Percentiles rank a stretch among this genome's conserved stretches.
Evolutionary conservation across 768 basidiomycete genomes (phyloP).

Genomic region (Xanthoconium stramineum): DNA sequence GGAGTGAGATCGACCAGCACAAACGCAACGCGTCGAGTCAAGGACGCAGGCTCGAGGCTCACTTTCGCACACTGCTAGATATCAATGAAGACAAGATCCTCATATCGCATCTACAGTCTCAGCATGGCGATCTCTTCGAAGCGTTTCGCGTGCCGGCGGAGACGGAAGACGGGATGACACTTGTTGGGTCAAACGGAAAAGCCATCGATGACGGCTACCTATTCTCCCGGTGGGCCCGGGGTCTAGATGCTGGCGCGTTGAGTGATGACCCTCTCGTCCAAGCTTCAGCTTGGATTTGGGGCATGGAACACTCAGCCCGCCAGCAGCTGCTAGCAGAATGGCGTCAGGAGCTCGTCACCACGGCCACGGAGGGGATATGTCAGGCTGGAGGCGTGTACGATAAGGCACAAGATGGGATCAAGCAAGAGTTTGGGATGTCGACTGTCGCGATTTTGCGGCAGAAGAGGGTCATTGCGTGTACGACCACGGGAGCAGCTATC

Average conservation of each 20-base stretch:
- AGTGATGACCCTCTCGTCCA: constrained; percentile 3
- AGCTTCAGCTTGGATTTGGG: no score
- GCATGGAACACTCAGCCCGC: no score
- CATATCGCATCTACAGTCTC: constrained; percentile 43
- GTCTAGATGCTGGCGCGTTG: constrained; percentile 44
- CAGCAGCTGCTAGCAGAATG: no score
- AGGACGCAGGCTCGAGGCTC: constrained; percentile 25
- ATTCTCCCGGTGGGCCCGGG: constrained; percentile 44
- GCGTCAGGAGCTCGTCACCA: no score
- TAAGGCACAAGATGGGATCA: no score
- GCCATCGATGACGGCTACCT: constrained; percentile 40
- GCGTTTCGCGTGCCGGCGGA: constrained; percentile 41
- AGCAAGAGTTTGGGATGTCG: no score
- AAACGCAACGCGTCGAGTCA: constrained; percentile 34
- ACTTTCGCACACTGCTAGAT: constrained; percentile 12
- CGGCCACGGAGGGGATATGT: no score
- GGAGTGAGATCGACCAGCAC: constrained; percentile 14
- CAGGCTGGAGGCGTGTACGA: no score
- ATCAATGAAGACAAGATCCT: constrained; percentile 26
- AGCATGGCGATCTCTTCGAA: constrained; percentile 38
- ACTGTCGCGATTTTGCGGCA: constrained; percentile 2
- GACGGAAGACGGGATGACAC: constrained; percentile 41
- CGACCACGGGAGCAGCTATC: constrained; percentile 68
- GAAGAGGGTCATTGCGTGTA: constrained; percentile 63
- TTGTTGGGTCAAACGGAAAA: constrained; percentile 41